phyloP scores from a whole-genome alignment of 345 rosid species.

The Hevea brasiliensis region DNA sequence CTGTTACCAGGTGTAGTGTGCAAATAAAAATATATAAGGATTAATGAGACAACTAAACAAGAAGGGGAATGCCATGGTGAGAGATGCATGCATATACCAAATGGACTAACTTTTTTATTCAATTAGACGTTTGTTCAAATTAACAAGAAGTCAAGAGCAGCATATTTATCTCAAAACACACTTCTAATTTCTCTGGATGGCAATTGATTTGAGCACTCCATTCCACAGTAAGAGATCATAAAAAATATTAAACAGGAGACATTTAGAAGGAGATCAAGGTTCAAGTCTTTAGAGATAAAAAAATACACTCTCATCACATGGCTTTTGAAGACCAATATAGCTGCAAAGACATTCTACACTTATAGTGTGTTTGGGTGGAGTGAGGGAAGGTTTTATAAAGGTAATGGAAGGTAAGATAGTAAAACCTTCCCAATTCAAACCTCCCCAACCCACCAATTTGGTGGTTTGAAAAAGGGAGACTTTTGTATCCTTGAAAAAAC shows the following conservation, averaged over 20 bases:
- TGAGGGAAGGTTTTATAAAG: too few species aligned
- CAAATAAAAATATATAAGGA: not conserved
- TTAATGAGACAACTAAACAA: slow-evolving; percentile 1
- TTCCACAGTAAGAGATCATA: not conserved
- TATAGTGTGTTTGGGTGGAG: too few species aligned
- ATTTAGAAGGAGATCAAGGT: not conserved
- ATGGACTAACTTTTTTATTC: not conserved
- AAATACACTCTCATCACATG: not conserved
- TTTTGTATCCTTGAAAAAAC: too few species aligned
- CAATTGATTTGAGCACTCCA: not conserved
- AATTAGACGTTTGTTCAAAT: not conserved
- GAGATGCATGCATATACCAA: not conserved
- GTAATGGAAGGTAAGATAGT: too few species aligned
- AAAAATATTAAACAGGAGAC: not conserved
- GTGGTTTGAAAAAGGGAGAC: too few species aligned
- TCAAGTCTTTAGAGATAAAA: too few species aligned
- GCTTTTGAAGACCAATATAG: not conserved
- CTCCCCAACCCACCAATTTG: too few species aligned
- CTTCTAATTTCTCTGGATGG: not conserved
- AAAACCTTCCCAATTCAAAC: too few species aligned
- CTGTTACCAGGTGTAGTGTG: slow-evolving; percentile 8
- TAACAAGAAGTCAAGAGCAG: not conserved
- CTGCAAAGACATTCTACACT: not conserved
- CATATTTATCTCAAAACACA: not conserved
- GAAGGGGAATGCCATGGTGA: not conserved